These are phyloP conservation scores for Glomus cerebriforme DNA, from an alignment of 192 early-diverging fungal genomes.

Conservation along the genomic window DNA sequence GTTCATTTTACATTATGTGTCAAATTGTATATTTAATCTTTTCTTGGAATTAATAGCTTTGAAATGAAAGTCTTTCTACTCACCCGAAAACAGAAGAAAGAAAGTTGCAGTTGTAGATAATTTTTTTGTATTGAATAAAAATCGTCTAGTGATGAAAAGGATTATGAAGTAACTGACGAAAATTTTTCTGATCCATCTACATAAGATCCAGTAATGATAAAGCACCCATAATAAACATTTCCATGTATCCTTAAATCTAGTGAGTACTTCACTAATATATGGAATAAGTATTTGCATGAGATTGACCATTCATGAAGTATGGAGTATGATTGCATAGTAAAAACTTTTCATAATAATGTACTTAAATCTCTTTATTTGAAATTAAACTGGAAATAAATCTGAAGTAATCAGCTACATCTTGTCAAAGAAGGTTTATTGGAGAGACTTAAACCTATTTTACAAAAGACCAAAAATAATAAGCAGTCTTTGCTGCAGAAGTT, in stretches of 20 bases:
- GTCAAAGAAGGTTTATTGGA: constrained; percentile 22
- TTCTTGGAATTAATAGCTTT: no score
- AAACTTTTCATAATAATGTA: constrained; percentile 14
- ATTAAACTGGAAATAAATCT: constrained; percentile 3
- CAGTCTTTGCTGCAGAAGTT: constrained; percentile 1
- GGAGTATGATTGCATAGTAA: constrained; percentile 10
- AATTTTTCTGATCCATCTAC: no score
- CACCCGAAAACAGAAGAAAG: no score
- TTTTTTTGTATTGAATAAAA: no score
- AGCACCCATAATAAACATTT: background rate
- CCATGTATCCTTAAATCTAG: constrained; percentile 19
- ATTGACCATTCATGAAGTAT: constrained; percentile 15
- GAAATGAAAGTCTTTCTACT: no score
- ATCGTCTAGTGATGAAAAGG: no score
- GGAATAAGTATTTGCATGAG: constrained; percentile 20
- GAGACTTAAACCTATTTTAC: constrained; percentile 19
- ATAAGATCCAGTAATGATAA: background rate
- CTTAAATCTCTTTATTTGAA: constrained; percentile 24
- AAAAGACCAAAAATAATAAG: constrained; percentile 17
- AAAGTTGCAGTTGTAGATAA: no score
- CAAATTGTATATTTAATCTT: no score
- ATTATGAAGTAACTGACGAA: no score
- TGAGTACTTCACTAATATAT: constrained; percentile 19
- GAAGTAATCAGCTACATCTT: background rate
- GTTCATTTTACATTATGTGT: no score